phyloP scores from a whole-genome alignment of 2,329 filamentous ascomycete species.

The Pseudogymnoascus sp. region DNA sequence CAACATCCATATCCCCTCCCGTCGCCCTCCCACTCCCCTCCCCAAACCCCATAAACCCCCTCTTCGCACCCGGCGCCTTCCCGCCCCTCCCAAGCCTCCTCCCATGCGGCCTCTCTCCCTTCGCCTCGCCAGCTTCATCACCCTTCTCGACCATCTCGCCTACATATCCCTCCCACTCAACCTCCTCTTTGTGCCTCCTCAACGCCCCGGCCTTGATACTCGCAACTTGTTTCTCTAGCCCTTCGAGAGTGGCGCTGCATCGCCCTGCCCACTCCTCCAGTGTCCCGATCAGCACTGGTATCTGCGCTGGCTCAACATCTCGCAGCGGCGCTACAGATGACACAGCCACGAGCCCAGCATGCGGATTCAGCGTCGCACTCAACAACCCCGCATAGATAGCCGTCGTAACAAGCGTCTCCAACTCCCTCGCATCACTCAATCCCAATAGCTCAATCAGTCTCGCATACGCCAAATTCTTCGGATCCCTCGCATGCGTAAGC shows the following conservation, averaged over 20 bases:
- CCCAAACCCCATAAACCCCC: conserved; percentile 19
- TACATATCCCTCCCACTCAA: conserved; percentile 24
- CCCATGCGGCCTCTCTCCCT: conserved; percentile 28
- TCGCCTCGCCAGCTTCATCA: conserved; percentile 31
- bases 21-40: conserved; percentile 16
- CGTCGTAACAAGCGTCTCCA: conserved; percentile 80
- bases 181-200: conserved; percentile 36
- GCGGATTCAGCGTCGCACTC: conserved; percentile 73
- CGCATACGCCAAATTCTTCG: conserved; percentile 61
- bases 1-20: conserved; percentile 45
- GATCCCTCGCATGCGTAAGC: conserved; percentile 65
- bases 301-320: conserved; percentile 67
- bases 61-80: conserved; percentile 42
- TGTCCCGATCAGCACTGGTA: conserved; percentile 58
- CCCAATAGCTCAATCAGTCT: conserved; percentile 58
- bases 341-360: conserved; percentile 64
- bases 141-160: conserved; percentile 31
- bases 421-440: conserved; percentile 55
- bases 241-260: conserved; percentile 63
- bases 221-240: conserved; percentile 67
- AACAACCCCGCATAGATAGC: conserved; percentile 83
- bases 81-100: conserved; percentile 39
- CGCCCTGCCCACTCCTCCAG: conserved; percentile 70
- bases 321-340: conserved; percentile 76
- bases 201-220: conserved; percentile 52